Conservation (phyloP, 2,329 filamentous ascomycete species). For the Leptographium flavum region DNA sequence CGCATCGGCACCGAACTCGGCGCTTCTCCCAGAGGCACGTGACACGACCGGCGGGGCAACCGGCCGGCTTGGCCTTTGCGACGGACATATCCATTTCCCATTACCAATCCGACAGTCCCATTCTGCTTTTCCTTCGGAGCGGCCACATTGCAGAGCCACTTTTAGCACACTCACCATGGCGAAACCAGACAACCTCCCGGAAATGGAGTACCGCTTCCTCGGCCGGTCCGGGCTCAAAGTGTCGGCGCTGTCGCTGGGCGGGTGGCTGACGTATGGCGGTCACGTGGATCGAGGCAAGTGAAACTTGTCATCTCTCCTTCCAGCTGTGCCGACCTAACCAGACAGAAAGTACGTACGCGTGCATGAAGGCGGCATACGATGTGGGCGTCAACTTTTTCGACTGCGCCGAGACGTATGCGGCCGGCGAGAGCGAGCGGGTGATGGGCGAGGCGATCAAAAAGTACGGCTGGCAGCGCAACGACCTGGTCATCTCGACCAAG, state of each 20-base stretch:
- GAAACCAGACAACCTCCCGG: slow-evolving; percentile 5
- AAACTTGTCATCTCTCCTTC: no score
- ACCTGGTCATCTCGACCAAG: slow-evolving; percentile 41
- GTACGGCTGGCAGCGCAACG: slow-evolving; percentile 37
- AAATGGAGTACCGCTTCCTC: slow-evolving; percentile 4
- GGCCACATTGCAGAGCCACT: background rate
- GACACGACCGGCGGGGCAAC: no score
- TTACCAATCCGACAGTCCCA: no score
- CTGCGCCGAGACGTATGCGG: slow-evolving; percentile 41
- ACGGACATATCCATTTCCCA: no score
- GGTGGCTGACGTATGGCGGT: slow-evolving; percentile 33
- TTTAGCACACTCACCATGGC: background rate
- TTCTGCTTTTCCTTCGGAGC: no score
- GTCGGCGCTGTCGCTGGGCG: slow-evolving; percentile 28
- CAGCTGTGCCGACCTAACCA: background rate
- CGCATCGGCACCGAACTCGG: no score
- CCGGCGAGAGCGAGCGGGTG: slow-evolving; percentile 33
- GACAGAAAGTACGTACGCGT: slow-evolving; percentile 43
- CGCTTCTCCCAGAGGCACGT: no score
- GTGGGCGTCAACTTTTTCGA: slow-evolving; percentile 52
- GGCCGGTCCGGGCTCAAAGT: slow-evolving; percentile 10
- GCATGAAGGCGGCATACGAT: slow-evolving; percentile 49
- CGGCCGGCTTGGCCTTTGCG: no score
- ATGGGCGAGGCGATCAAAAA: slow-evolving; percentile 39
- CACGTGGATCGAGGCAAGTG: slow-evolving; percentile 17